phyloP scores from a whole-genome alignment of 768 basidiomycete species.

The Rossbeevera mucosa region DNA sequence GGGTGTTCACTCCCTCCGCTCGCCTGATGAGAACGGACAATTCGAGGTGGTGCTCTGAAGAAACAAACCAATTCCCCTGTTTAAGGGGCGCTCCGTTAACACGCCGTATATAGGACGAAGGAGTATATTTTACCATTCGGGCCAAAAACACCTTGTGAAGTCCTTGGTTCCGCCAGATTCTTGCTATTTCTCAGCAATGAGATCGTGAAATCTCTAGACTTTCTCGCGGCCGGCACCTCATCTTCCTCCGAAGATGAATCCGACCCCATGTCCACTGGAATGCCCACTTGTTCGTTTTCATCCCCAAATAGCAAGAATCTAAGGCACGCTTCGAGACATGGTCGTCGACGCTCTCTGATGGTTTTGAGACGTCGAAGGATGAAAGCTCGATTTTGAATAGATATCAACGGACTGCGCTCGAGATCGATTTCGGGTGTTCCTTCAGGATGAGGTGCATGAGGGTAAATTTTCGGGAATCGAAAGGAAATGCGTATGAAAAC shows the following conservation, averaged over 20 bases:
- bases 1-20: slow-evolving; percentile 42
- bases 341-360: slow-evolving; percentile 67
- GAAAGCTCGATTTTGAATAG: slow-evolving; percentile 68
- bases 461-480: slow-evolving; percentile 83
- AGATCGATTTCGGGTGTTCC: slow-evolving; percentile 74
- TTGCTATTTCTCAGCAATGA: slow-evolving; percentile 60
- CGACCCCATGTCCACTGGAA: slow-evolving; percentile 41
- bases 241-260: slow-evolving; percentile 70
- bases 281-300: slow-evolving; percentile 49
- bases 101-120: neutral
- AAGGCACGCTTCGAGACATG: slow-evolving; percentile 81
- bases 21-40: slow-evolving; percentile 49
- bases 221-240: slow-evolving; percentile 38
- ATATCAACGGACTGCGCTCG: slow-evolving; percentile 78
- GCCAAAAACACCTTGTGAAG: slow-evolving; percentile 85
- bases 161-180: slow-evolving; percentile 79
- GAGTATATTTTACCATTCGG: slow-evolving; percentile 61
- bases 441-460: slow-evolving; percentile 54
- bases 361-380: slow-evolving; percentile 73
- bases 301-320: slow-evolving; percentile 72
- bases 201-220: slow-evolving; percentile 47
- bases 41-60: slow-evolving; percentile 70
- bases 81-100: neutral
- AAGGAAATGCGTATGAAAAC: slow-evolving; percentile 88
- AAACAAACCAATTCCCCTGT: slow-evolving; percentile 85